Evolutionary conservation across 345 rosid species (phyloP), one percentile per base, ranked within the genome.

Genomic region (Bruguiera gymnorhiza): DNA sequence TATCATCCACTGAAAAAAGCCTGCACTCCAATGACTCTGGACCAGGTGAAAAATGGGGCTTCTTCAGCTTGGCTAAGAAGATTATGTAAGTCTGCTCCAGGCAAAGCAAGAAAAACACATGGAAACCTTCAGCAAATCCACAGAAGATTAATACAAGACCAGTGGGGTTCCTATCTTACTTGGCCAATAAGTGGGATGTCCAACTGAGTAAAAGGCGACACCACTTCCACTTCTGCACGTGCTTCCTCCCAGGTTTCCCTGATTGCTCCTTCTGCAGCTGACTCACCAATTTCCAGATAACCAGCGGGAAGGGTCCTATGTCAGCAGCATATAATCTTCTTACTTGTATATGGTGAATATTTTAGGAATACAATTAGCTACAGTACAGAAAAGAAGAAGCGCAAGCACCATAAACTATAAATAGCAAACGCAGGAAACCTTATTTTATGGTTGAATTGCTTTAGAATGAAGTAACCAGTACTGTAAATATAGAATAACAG

Each of bases 231-330:
- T 73, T 83, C 89, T 23, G 99, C 97, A 56, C 87, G 82, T 13
- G 99, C 97, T 80, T 92, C 99, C 84, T 95, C 97, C 97, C 90
- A 84, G 55, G 97, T 94, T 81, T 94, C 98, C 80, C 98, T 81
- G 63, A 84, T 82, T 69, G 98, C 98, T 52, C 98, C 98, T 82
- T 89, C 89, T 0, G 93, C 90, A 57, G 97, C 93, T 46, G 98
- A 94, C 78, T 94, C 98, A 18, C 98, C 98, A 68, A 94, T 87
- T 81, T 94, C 98, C 81, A 94, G 29, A 83, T 89, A 95, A 80
- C 99, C 99, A 83, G 98, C 97, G 62, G 99, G 99, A 75, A 95
- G 96, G 10, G 99, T 95, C 99, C 99, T 94, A 78, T 46, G 58
- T 55, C 70, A 78, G 69, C 36, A 67, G 30, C 78, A 67, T 20